A percentile compares a stretch with the other conserved stretches of the same genome.
Conservation (phyloP, 495 filamentous ascomycete genomes). For the Daldinia bambusicola region DNA sequence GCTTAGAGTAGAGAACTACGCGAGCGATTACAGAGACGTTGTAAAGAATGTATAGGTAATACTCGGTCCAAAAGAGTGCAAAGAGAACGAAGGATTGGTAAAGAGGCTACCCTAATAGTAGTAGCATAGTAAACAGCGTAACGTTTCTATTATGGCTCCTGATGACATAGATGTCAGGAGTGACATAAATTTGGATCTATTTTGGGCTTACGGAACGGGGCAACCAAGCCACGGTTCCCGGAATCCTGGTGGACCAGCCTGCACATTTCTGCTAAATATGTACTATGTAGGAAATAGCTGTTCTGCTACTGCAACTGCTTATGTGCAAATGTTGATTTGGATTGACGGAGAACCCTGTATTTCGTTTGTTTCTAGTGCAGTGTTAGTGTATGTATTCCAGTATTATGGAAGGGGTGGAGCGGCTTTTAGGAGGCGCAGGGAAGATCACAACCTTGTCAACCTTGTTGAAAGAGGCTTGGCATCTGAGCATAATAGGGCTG, state of each 20-base stretch:
- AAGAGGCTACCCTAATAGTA: slow-evolving; percentile 11
- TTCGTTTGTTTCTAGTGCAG: not conserved
- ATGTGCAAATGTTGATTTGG: slow-evolving; percentile 16
- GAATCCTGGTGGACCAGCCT: slow-evolving; percentile 24
- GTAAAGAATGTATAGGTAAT: slow-evolving; percentile 9
- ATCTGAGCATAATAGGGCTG: slow-evolving; percentile 31
- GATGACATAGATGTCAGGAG: slow-evolving; percentile 31
- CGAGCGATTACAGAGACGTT: slow-evolving; percentile 9
- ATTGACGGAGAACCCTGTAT: slow-evolving; percentile 35
- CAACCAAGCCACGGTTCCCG: slow-evolving; percentile 32
- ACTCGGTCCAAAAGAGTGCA: slow-evolving; percentile 1
- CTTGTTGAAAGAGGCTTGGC: slow-evolving; percentile 30
- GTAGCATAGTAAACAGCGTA: not conserved
- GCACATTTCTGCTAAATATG: slow-evolving; percentile 21
- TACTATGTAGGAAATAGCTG: slow-evolving; percentile 1
- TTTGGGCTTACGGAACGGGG: slow-evolving; percentile 41
- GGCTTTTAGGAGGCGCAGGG: slow-evolving; percentile 29
- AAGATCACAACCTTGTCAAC: slow-evolving; percentile 32
- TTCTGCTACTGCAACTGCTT: not conserved
- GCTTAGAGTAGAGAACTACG: slow-evolving; percentile 3
- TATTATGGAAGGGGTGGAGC: slow-evolving; percentile 31
- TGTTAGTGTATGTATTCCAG: not conserved
- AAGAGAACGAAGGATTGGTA: slow-evolving; percentile 11
- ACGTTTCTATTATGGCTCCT: slow-evolving; percentile 22
- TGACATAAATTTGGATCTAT: slow-evolving; percentile 42